These are phyloP conservation scores for Scheffersomyces amazonensis DNA, from an alignment of 805 yeast genomes.

Conservation along the genomic window DNA sequence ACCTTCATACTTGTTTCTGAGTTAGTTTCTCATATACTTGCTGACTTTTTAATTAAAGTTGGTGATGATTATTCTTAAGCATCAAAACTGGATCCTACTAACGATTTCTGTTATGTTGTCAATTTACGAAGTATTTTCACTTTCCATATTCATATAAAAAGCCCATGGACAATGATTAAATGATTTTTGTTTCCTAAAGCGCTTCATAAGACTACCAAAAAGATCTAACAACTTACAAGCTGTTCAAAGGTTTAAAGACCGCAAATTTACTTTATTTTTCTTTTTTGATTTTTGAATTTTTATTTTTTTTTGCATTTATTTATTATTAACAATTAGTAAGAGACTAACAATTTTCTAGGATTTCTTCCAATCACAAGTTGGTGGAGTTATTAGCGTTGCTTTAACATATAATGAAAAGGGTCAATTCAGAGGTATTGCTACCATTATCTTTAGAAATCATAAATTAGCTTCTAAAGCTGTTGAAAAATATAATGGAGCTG, in stretches of 20 bases:
- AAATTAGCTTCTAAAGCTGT: conserved; percentile 77
- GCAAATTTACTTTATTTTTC: neutral
- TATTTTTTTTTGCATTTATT: conserved; percentile 5
- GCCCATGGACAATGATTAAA: no score
- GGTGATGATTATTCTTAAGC: no score
- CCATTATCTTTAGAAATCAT: conserved; percentile 68
- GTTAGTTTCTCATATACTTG: no score
- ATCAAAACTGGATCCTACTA: no score
- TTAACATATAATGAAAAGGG: conserved; percentile 86
- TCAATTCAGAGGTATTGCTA: conserved; percentile 87
- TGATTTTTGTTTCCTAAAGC: no score
- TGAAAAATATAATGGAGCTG: conserved; percentile 84
- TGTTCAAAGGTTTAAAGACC: neutral
- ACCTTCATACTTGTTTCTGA: no score
- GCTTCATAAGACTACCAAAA: no score
- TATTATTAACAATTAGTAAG: conserved; percentile 3
- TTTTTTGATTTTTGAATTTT: conserved; percentile 3
- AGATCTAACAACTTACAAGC: neutral
- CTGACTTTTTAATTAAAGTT: no score
- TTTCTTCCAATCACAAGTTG: conserved; percentile 83
- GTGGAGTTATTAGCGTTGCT: conserved; percentile 71
- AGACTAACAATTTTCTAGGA: conserved; percentile 56
- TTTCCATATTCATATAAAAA: no score
- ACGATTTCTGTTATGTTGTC: no score
- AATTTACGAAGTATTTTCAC: no score